These are phyloP conservation scores for Fusarium newnesense DNA, from an alignment of 2,329 filamentous ascomycete species.

Conservation along the genomic window DNA sequence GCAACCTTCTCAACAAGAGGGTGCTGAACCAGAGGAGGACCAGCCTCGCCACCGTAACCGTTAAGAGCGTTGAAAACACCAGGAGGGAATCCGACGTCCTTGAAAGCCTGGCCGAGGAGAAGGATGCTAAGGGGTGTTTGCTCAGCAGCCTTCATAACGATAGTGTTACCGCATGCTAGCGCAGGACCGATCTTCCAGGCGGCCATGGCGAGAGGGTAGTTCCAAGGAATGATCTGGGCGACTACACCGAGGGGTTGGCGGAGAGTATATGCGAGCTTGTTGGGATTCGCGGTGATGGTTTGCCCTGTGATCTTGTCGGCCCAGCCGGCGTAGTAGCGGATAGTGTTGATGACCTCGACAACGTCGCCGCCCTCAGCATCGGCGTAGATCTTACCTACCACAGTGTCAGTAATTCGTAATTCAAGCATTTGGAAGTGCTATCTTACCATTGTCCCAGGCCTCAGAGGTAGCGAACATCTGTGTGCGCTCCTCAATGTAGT, in stretches of 20 bases:
- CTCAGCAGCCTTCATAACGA: conserved; percentile 79
- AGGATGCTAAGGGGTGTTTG: conserved; percentile 79
- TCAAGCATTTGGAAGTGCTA: conserved; percentile 51
- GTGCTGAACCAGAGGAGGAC: conserved; percentile 69
- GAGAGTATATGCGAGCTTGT: conserved; percentile 83
- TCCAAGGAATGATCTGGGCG: conserved; percentile 88
- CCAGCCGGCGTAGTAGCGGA: conserved; percentile 70
- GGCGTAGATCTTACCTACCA: conserved; percentile 67
- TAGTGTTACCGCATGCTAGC: conserved; percentile 74
- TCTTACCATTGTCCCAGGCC: conserved; percentile 70
- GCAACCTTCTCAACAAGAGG: conserved; percentile 78
- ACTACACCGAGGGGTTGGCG: conserved; percentile 70
- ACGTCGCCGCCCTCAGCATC: conserved; percentile 71
- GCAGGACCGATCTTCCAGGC: conserved; percentile 83
- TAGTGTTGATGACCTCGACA: conserved; percentile 50
- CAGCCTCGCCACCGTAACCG: conserved; percentile 79
- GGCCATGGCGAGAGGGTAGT: conserved; percentile 82
- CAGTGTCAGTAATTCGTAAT: background rate
- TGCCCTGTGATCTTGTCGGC: conserved; percentile 88
- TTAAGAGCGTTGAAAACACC: conserved; percentile 80
- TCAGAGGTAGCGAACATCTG: conserved; percentile 63
- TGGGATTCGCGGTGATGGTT: conserved; percentile 77
- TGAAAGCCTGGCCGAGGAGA: conserved; percentile 69
- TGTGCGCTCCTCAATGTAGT: conserved; percentile 67
- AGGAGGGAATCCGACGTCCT: conserved; percentile 79